phyloP scores from a whole-genome alignment of 768 basidiomycete species.

The Rhodocollybia butyracea region DNA sequence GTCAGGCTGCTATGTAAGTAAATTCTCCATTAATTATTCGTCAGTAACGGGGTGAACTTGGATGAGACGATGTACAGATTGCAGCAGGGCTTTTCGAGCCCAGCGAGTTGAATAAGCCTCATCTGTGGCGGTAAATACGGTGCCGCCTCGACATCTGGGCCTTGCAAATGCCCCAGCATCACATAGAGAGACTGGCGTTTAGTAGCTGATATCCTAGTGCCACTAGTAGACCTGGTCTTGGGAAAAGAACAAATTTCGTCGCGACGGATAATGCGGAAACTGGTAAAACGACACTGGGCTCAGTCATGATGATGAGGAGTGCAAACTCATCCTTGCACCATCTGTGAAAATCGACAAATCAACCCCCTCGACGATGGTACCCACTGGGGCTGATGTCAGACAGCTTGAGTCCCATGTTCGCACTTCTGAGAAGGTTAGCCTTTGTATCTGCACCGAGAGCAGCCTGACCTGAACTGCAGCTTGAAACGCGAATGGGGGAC shows the following conservation, averaged over 20 bases:
- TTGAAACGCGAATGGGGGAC: constrained; percentile 16
- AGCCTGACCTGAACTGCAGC: too few relatives aligned
- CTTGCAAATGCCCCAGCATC: constrained; percentile 17
- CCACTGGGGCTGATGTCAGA: constrained; percentile 16
- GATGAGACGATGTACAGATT: constrained; percentile 24
- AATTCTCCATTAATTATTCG: constrained; percentile 25
- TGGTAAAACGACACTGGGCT: constrained; percentile 17
- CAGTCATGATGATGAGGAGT: constrained; percentile 14
- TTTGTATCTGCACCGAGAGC: constrained; percentile 17
- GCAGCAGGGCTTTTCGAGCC: constrained; percentile 24
- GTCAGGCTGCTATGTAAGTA: constrained; percentile 23
- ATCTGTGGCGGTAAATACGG: constrained; percentile 18
- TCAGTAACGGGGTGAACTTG: constrained; percentile 27
- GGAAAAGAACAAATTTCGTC: constrained; percentile 17
- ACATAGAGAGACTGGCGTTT: constrained; percentile 20
- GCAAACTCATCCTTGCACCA: constrained; percentile 16
- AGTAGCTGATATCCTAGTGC: constrained; percentile 21
- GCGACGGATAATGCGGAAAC: constrained; percentile 19
- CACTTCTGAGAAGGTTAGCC: constrained; percentile 7
- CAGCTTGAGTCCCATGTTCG: neutral
- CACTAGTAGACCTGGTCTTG: constrained; percentile 19
- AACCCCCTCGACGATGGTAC: constrained; percentile 14
- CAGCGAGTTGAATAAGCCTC: constrained; percentile 14
- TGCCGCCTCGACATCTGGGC: constrained; percentile 18
- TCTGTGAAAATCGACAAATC: constrained; percentile 12